Evolutionary conservation across 768 basidiomycete species (phyloP), one percentile per base, ranked within the genome.

Genomic region (Lactarius sp.): DNA sequence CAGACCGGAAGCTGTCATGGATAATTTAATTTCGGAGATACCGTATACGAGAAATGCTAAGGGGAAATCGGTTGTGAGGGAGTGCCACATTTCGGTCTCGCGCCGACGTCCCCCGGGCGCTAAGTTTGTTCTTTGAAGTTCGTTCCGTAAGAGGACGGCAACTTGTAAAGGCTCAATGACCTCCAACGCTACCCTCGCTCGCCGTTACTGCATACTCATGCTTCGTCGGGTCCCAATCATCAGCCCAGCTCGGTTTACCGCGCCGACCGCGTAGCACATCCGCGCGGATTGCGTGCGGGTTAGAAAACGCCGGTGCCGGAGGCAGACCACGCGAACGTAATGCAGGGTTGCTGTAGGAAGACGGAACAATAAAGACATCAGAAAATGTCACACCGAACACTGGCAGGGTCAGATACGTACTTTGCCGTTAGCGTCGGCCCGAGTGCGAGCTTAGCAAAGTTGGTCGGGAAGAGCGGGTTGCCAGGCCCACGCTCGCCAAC

Each of bases 401-500:
- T 34, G 3, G 36, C 9, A 34, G 5, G 42, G 34, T 8, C 37
- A 18, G 16, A 13, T 8, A 73, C 80, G 51, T 68, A 81, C 81
- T 78, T 83, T 18, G 81, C 82, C 14, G 75, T 73, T 69, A 92
- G 74, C 27, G 87, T 91, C 22, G 90, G 90, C 39, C 82, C 83
- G 41, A 81, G 68, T 31, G 83, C 81, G 66, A 93, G 73, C 59
- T 81, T 81, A 37, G 88, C 83, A 73, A 93, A 95, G 71, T 83
- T 90, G 67, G 83, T 87, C 3, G 90, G 89, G 76, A 95, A 95
- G 7, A 93, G 75, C 14, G 91, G 92, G 67, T 85, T 82, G 0
- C 90, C 92, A 2, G 87, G 85, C 1, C 77, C 79, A 6, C 90
- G 80, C 67, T 90, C 88, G 9, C 80, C 82, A n/a, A 82, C 75